Evolutionary conservation across 805 yeast species (phyloP), one percentile per base, ranked within the genome.

Genomic region (Yamadazyma nakazawae): DNA sequence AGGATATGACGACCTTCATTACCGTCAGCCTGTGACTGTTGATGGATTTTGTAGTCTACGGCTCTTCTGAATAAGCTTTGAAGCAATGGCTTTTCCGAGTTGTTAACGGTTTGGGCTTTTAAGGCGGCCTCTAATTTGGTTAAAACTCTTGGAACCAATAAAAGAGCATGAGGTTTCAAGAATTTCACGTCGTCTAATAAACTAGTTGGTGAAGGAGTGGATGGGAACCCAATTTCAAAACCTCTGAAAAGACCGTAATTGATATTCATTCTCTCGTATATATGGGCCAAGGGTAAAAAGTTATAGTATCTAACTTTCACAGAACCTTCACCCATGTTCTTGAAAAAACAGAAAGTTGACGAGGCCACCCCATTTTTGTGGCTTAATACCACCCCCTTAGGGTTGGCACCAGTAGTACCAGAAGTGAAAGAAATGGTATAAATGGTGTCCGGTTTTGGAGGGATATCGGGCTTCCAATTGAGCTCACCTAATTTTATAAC

Each of bases 391-490:
- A 81, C 90, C 44, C 91, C 91, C 63, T 85, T 84, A 40, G 91
- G 91, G 31, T 53, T 52, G 14, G 75, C 63, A 14, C 89, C 89
- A 1, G 90, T 84, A 2, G 91, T 84, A 28, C 91, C 91, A 0
- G 88, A 81, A 2, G 91, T 85, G 60, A 84, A 84, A 7, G 84
- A 79, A 40, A 85, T 77, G 14, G 90, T 82, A 59, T 79, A 81
- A 28, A 59, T 44, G 25, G 66, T 59, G 13, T 78, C 74, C 1
- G 82, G 77, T 1, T 62, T 66, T 21, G 88, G 85, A 11, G 79
- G 78, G 24, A 60, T 48, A 34, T 56, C 60, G 1, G 35, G 61
- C 57, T 49, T 61, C 56, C 36, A 74, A 65, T 42, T 51, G 6
- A 51, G 42, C 62, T 56, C 43, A 48, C 61, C 79, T 55, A 50